Base-by-base conservation (phyloP, 2,329 filamentous ascomycete genomes). In the Periglandula ipomoeae region DNA sequence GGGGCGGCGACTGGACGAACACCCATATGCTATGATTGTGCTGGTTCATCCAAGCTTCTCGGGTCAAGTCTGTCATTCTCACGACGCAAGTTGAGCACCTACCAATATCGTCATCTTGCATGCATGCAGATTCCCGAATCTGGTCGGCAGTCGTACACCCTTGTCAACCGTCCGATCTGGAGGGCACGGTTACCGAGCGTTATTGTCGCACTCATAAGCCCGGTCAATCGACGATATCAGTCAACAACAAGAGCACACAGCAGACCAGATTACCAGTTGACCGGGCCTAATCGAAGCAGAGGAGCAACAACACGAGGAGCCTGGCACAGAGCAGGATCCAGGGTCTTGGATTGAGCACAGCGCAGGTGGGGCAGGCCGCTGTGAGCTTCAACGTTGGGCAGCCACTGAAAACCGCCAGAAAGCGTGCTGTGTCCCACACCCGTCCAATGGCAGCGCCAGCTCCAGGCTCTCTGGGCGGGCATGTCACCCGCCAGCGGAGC, bases 401-500 rank as follows among this genome's bases (percentile, higher is more conserved):
- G 48, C 47, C 47, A 44, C 24, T 35, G 8, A 46, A 27, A 37
- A 34, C 40, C 47, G 41, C 32, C 22, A 19, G 2, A 44, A 39
- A 48, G 11, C 39, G 35, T 44, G 13, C 27, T 32, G 27, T 30
- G 9, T 30, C n/a, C n/a, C 10, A 11, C 17, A 30, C 19, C 9
- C 35, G 32, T 8, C 45, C 51, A 50, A 55, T 55, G 51, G 48
- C 52, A 46, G 46, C 46, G 23, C 44, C 35, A 13, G 35, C 44
- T 32, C 3, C 46, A 49, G 48, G 48, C 19, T 46, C 34, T 41
- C 38, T 23, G 22, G 42, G 41, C 42, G 39, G 39, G 2, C 34
- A 34, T 41, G 49, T 34, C 49, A 44, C 48, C 46, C 47, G n/a
- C 49, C 49, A 44, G 45, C 53, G 47, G 58, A 56, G 52, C 54